Evolutionary conservation across 202 grass and related monocot genomes (phyloP).

Genomic region (Dendrocalamus latiflorus): DNA sequence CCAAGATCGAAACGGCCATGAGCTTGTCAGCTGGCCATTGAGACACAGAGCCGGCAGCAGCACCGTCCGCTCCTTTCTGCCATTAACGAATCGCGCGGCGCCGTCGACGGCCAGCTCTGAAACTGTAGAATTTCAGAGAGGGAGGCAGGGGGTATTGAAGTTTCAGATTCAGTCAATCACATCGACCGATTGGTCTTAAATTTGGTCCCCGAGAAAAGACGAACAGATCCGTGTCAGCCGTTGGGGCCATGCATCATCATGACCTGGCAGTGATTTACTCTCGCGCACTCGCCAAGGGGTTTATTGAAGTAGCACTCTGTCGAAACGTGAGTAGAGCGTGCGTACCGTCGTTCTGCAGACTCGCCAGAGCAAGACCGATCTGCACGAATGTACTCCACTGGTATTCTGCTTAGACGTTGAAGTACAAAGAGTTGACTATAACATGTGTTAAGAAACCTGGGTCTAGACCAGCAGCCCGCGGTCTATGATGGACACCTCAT

Average conservation of each 20-base stretch:
- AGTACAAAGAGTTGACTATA: too few species aligned
- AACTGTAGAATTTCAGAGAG: conserved; percentile 8
- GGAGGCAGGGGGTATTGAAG: background rate
- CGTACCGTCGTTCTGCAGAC: too few species aligned
- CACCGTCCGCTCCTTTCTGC: background rate
- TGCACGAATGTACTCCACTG: too few species aligned
- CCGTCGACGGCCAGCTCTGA: conserved; percentile 16
- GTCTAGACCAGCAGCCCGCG: too few species aligned
- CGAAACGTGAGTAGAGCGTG: too few species aligned
- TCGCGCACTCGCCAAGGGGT: background rate
- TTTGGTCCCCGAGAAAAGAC: conserved; percentile 8
- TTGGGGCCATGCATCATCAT: background rate
- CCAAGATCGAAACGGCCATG: background rate
- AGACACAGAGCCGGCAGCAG: background rate
- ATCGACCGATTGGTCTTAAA: background rate
- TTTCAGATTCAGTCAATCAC: conserved; percentile 34
- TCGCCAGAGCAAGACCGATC: too few species aligned
- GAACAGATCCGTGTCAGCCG: background rate
- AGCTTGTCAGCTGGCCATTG: background rate
- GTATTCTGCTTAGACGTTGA: too few species aligned
- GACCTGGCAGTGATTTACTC: background rate
- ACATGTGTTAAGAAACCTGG: too few species aligned
- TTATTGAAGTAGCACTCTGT: background rate
- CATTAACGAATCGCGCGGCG: conserved; percentile 29
- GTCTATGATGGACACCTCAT: too few species aligned